Conservation (phyloP, 805 yeast genomes). For the Pachysolen tannophilus region DNA sequence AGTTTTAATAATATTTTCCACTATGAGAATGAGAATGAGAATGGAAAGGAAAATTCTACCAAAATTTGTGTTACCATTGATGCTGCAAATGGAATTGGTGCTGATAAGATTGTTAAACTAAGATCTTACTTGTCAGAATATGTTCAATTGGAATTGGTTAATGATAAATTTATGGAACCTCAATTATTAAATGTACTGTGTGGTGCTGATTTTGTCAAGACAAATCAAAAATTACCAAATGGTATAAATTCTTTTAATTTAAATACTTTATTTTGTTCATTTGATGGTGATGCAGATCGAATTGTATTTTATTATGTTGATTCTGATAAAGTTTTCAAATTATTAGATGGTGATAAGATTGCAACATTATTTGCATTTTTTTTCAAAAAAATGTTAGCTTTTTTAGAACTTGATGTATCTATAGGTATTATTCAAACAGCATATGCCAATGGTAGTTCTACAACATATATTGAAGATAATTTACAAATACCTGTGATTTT, state of each 20-base stretch:
- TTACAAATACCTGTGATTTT: constrained; percentile 74
- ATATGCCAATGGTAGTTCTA: constrained; percentile 92
- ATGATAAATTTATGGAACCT: constrained; percentile 48
- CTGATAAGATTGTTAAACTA: constrained; percentile 54
- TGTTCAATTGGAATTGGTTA: constrained; percentile 38
- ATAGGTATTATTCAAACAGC: constrained; percentile 95
- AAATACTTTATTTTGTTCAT: constrained; percentile 61
- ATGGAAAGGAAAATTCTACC: constrained; percentile 11
- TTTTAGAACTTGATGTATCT: constrained; percentile 33
- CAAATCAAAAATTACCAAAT: constrained; percentile 71
- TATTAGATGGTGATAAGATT: constrained; percentile 91
- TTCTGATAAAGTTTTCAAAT: constrained; percentile 29
- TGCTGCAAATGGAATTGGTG: constrained; percentile 97
- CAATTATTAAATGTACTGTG: constrained; percentile 62
- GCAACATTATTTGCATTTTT: constrained; percentile 76
- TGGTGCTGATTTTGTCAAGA: constrained; percentile 95
- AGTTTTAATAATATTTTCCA: constrained; percentile 42
- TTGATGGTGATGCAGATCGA: constrained; percentile 97
- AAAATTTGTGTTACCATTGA: constrained; percentile 58
- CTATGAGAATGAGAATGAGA: constrained; percentile 15
- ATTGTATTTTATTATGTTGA: constrained; percentile 69
- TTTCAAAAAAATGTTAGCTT: constrained; percentile 38
- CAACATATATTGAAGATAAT: constrained; percentile 53
- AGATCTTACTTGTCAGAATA: constrained; percentile 27
- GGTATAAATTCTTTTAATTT: constrained; percentile 37